phyloP scores from a whole-genome alignment of 306 rosid species.

The Sicyos baderoa region DNA sequence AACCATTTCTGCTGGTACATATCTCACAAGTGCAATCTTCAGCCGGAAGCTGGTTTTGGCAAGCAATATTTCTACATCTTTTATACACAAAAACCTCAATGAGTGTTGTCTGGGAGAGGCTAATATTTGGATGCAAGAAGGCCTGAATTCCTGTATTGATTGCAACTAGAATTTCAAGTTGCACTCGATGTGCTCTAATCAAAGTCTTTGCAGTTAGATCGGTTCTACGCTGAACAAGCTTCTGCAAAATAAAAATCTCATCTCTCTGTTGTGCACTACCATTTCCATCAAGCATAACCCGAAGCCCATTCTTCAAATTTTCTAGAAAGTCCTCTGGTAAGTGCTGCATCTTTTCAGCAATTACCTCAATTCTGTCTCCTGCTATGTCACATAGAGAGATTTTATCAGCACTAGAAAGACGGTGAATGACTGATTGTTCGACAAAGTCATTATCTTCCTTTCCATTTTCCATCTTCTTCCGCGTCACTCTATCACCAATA shows the following conservation, averaged over 20 bases:
- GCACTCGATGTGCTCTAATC: conserved; percentile 79
- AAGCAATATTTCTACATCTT: conserved; percentile 90
- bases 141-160: conserved; percentile 93
- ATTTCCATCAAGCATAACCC: conserved; percentile 79
- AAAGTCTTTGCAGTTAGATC: conserved; percentile 85
- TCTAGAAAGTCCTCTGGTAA: conserved; percentile 77
- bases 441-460: conserved; percentile 57
- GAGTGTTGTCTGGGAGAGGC: conserved; percentile 72
- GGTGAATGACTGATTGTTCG: conserved; percentile 73
- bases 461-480: conserved; percentile 78
- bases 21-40: conserved; percentile 90
- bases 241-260: conserved; percentile 76
- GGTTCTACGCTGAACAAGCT: conserved; percentile 65
- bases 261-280: conserved; percentile 79
- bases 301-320: conserved; percentile 64
- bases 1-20: conserved; percentile 73
- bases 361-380: conserved; percentile 72
- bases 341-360: conserved; percentile 73
- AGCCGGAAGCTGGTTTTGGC: conserved; percentile 90
- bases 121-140: conserved; percentile 82
- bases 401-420: conserved; percentile 73
- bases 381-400: conserved; percentile 81
- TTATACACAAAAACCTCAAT: conserved; percentile 81
- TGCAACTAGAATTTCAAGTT: conserved; percentile 89
- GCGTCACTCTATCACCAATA: conserved; percentile 47